These are phyloP conservation scores for Anthracocystis walkeri DNA, from an alignment of 1,284 basidiomycete genomes.

Conservation along the genomic window DNA sequence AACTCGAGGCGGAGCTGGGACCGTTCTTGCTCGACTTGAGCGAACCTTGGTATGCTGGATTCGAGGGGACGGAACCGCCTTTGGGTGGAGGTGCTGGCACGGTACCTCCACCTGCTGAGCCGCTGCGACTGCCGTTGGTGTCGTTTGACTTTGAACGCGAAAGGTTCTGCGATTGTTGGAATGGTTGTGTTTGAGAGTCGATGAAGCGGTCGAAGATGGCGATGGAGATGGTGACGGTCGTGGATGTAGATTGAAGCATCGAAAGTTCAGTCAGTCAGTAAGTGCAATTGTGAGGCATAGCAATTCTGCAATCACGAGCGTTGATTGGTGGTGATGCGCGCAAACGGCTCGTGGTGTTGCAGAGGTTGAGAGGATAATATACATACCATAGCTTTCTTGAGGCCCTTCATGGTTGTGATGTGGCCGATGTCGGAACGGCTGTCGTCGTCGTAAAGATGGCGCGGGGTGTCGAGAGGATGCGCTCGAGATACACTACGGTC, in stretches of 20 bases:
- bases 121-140: constrained; percentile 56
- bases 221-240: neutral
- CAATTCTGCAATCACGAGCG: neutral
- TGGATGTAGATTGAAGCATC: too few species aligned
- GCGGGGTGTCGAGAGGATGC: neutral
- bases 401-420: constrained; percentile 64
- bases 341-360: neutral
- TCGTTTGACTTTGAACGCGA: constrained; percentile 64
- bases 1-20: constrained; percentile 54
- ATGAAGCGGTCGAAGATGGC: neutral
- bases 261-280: neutral
- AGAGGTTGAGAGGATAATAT: neutral
- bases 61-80: constrained; percentile 56
- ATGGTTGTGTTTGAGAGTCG: neutral
- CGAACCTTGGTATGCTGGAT: constrained; percentile 55
- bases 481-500: neutral
- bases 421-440: constrained; percentile 5
- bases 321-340: neutral
- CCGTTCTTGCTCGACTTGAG: constrained; percentile 49
- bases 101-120: constrained; percentile 47
- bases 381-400: constrained; percentile 70
- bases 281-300: neutral
- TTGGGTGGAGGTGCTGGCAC: constrained; percentile 61
- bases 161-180: constrained; percentile 53
- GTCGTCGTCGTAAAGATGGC: neutral